Evolutionary conservation across 2,329 filamentous ascomycete genomes (phyloP), one percentile per base, ranked within the genome.

Genomic region (Cryphonectria carpinicola): DNA sequence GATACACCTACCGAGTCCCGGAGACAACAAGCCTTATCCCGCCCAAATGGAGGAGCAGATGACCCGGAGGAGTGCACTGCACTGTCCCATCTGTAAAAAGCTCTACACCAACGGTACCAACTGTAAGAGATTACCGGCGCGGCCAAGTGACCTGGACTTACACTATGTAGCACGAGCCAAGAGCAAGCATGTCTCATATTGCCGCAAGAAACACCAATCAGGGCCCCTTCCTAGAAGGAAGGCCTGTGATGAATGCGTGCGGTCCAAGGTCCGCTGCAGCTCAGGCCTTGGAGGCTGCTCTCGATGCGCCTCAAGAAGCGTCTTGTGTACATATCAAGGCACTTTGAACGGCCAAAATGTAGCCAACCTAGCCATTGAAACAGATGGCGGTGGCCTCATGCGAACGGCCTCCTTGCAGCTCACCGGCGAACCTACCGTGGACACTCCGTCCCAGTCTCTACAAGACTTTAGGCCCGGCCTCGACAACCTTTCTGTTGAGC

Each of bases 131-230:
- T 49, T 62, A 35, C 56, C 66, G n/a, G 41, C 14, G 39, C 58
- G 28, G 41, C 35, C n/a, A 54, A 46, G 41, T 35, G 66, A 63
- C 66, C 37, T 25, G 17, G 37, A 60, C 68, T 70, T 28, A 70
- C 63, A 43, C 58, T 46, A 41, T 41, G 35, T 54, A 70, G 68
- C 32, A 41, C 62, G 68, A 66, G 63, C 68, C 17, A 66, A 62
- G 41, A 70, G 62, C 68, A 70, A 70, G 41, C 68, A 70, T 54
- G 35, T 66, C 52, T 70, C 68, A 37, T 70, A 70, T 70, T 70
- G 68, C 60, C 68, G 68, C 22, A 70, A 70, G 63, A 70, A 66
- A 61, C 62, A 62, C 25, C 52, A 43, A 37, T 66, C 68, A 28
- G 65, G 28, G n/a, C 39, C 63, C 35, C 37, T 66, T 39, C 39